phyloP scores from a whole-genome alignment of 1,139 yeast genomes.

The Pichia sp. region DNA sequence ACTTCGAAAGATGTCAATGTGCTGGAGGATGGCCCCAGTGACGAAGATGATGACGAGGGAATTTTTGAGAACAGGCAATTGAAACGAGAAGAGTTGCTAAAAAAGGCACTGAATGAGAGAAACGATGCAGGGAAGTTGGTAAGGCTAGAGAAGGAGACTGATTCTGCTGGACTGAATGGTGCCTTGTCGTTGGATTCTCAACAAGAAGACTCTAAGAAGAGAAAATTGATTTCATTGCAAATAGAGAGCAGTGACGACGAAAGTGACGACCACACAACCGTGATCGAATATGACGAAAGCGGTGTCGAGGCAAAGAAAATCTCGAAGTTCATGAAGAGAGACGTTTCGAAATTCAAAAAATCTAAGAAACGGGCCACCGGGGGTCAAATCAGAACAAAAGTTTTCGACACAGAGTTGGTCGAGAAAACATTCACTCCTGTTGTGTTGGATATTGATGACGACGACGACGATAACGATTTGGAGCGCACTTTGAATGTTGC shows the following conservation, averaged over 20 bases:
- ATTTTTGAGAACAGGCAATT: conserved; percentile 44
- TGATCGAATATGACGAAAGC: conserved; percentile 28
- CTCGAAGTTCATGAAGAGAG: conserved; percentile 28
- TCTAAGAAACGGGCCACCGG: conserved; percentile 21
- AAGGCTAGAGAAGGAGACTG: conserved; percentile 3
- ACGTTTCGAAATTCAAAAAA: conserved; percentile 26
- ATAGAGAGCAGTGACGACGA: conserved; percentile 33
- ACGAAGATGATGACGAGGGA: conserved; percentile 29
- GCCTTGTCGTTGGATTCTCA: not conserved
- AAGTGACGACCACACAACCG: conserved; percentile 27
- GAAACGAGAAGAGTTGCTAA: conserved; percentile 33
- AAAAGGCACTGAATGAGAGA: conserved; percentile 30
- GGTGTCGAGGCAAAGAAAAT: conserved; percentile 27
- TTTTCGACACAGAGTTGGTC: conserved; percentile 27
- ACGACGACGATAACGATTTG: conserved; percentile 33
- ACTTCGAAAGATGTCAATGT: conserved; percentile 55
- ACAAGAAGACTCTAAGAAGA: conserved; percentile 10
- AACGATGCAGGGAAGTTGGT: conserved; percentile 14
- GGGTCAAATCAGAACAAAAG: conserved; percentile 12
- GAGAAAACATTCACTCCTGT: conserved; percentile 31
- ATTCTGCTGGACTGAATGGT: not conserved
- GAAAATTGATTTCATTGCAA: conserved; percentile 28
- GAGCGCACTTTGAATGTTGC: conserved; percentile 36
- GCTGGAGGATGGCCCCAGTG: conserved; percentile 9
- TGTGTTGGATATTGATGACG: conserved; percentile 35